phyloP scores from a whole-genome alignment of 176 grass and related monocot species.

The Avena atlantica region DNA sequence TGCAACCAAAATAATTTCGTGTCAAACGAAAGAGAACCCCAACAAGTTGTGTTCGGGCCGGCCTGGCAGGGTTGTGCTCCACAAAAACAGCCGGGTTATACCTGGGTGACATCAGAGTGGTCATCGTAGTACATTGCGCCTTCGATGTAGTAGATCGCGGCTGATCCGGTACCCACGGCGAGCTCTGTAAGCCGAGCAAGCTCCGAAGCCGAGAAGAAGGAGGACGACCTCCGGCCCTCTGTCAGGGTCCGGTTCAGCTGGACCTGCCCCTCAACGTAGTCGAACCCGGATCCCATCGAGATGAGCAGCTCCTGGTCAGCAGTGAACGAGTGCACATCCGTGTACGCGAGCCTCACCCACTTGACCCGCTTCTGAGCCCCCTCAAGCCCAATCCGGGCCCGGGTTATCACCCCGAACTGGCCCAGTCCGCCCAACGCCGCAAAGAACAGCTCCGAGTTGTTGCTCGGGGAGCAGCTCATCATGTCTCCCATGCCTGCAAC shows the following conservation, averaged over 20 bases:
- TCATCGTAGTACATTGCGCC: conserved; percentile 52
- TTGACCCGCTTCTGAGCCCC: conserved; percentile 37
- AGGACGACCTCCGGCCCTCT: conserved; percentile 47
- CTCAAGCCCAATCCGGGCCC: conserved; percentile 49
- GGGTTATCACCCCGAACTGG: conserved; percentile 64
- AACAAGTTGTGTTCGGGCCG: too few relatives aligned
- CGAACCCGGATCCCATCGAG: conserved; percentile 22
- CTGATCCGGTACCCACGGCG: background rate
- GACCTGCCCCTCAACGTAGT: conserved; percentile 59
- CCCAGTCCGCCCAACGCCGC: conserved; percentile 54
- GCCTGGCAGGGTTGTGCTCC: too few relatives aligned
- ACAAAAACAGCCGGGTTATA: background rate
- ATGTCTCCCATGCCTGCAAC: conserved; percentile 55
- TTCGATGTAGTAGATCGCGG: conserved; percentile 54
- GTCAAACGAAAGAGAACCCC: too few relatives aligned
- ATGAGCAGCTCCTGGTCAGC: conserved; percentile 52
- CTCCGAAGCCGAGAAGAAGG: conserved; percentile 48
- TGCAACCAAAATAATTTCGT: conserved; percentile 18
- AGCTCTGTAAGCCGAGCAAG: conserved; percentile 45
- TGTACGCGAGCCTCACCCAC: conserved; percentile 57
- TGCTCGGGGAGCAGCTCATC: conserved; percentile 41
- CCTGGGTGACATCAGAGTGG: background rate
- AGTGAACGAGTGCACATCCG: conserved; percentile 36
- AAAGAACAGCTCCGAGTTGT: conserved; percentile 48
- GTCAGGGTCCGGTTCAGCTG: conserved; percentile 41